Base-by-base conservation (phyloP, 306 rosid species). In the Vicia sativa region DNA sequence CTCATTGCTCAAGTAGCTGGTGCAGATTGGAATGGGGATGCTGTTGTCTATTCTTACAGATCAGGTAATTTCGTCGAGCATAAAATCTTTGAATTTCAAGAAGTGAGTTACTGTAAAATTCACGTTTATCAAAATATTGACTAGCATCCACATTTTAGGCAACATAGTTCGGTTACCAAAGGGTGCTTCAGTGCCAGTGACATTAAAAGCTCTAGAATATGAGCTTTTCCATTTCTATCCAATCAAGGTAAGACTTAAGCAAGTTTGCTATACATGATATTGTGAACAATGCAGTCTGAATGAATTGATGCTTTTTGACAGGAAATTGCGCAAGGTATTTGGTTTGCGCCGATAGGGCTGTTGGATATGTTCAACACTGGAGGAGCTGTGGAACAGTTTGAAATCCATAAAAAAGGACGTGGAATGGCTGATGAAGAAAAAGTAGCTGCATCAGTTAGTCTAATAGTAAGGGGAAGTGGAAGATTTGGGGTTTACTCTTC, bases 161-260 rank as follows among this genome's bases (percentile, higher is more conserved):
- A 28, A 65, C 11, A 11, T 65, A 48, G 48, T 16, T 46, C 59
- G 34, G 13, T 31, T 66, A 46, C 46, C 59, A 16, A 46, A 48
- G 34, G 59, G 71, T 11, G 71, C 59, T 66, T 66, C 45, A 1
- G 0, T 66, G 45, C 45, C 59, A 3, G 85, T 87, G 70, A 83
- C 91, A 0, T 81, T 87, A 14, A 75, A 83, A 68, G 95, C 82
- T 37, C 78, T 90, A 11, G 96, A 87, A 34, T 87, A 87, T 37
- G 96, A 87, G 67, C 85, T 90, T 42, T 81, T 80, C 80, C 95
- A 85, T 77, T 76, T 87, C 80, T 85, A 82, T 68, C 96, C 95
- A 19, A 44, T 90, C 66, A 85, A 74, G 86, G 96, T 85, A 45
- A 28, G 15, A 4, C 14, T 42, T 11, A 41, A 41, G n/a, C 26